These are phyloP conservation scores for Phytomonas francai DNA, from an alignment of 208 protist genomes.

Conservation along the genomic window DNA sequence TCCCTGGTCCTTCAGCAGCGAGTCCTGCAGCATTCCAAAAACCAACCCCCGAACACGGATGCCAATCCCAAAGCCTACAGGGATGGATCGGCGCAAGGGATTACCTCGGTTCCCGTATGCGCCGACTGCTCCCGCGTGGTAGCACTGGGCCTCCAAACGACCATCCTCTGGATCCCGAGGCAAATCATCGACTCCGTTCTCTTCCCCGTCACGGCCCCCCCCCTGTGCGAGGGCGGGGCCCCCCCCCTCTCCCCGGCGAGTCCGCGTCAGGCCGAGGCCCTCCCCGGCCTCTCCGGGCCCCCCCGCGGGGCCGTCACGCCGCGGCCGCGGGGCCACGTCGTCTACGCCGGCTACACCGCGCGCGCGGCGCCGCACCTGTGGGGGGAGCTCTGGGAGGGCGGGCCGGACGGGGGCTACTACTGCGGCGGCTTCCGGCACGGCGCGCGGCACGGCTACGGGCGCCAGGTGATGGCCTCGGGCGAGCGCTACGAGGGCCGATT, in stretches of 20 bases:
- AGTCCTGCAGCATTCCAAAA: slow-evolving; percentile 10
- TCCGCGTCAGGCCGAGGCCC: too few relatives aligned
- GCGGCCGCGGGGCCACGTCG: slow-evolving; percentile 31
- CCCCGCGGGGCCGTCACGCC: too few relatives aligned
- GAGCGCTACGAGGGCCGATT: slow-evolving; percentile 70
- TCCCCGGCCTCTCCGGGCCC: too few relatives aligned
- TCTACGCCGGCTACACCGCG: slow-evolving; percentile 72
- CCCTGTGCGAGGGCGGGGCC: too few relatives aligned
- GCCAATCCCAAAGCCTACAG: not conserved
- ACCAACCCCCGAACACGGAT: not conserved
- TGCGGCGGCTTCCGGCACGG: slow-evolving; percentile 51
- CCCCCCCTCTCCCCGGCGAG: too few relatives aligned
- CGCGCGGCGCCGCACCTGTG: slow-evolving; percentile 59
- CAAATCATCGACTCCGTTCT: slow-evolving; percentile 38
- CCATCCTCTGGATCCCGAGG: slow-evolving; percentile 65
- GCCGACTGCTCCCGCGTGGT: slow-evolving; percentile 51
- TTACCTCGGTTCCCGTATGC: slow-evolving; percentile 37
- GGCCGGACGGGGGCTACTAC: slow-evolving; percentile 36
- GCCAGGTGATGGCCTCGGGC: slow-evolving; percentile 51
- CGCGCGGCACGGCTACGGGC: slow-evolving; percentile 49
- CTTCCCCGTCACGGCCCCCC: not conserved
- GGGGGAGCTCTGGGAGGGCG: slow-evolving; percentile 75
- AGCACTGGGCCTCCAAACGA: slow-evolving; percentile 33
- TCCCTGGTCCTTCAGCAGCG: slow-evolving; percentile 17
- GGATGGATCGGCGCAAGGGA: not conserved